Evolutionary conservation across 139 green algal species (phyloP).

Genomic region (Chlamydomonas sp.): DNA sequence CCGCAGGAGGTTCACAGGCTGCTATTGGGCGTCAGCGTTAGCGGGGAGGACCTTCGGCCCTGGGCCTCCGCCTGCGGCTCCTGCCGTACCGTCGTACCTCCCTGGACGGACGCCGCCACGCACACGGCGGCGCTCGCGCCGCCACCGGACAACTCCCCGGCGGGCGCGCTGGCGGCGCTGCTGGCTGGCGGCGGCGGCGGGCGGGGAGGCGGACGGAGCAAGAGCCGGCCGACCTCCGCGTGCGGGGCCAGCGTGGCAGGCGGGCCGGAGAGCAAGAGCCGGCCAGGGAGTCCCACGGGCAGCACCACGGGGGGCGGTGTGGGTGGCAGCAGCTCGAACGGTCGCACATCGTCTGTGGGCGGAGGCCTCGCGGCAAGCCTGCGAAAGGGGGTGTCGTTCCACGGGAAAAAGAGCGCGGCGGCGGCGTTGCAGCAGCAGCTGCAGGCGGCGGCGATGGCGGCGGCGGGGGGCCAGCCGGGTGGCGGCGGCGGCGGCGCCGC

Average conservation of each 20-base stretch:
- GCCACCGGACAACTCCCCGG: neutral
- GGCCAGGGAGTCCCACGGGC: neutral
- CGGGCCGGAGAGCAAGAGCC: neutral
- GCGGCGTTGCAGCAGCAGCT: neutral
- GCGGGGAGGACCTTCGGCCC: conserved; percentile 1
- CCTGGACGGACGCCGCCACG: conserved; percentile 14
- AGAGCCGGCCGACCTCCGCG: neutral
- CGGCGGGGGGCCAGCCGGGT: neutral
- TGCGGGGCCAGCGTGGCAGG: neutral
- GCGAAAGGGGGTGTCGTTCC: neutral
- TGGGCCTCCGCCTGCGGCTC: conserved; percentile 22
- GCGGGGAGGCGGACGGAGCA: neutral
- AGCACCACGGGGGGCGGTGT: neutral
- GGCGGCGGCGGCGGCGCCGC: neutral
- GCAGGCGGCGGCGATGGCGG: neutral
- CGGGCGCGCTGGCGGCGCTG: neutral
- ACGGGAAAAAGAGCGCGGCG: neutral
- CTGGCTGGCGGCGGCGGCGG: neutral
- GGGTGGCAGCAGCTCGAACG: neutral
- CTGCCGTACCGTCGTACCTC: neutral
- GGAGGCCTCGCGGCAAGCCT: neutral
- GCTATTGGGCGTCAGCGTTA: conserved; percentile 16
- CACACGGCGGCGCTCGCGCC: conserved; percentile 7
- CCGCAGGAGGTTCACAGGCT: conserved; percentile 32
- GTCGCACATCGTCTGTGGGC: neutral